Evolutionary conservation across 2,329 filamentous ascomycete genomes (phyloP), one percentile per base, ranked within the genome.

Genomic region (Penicillium sp.): DNA sequence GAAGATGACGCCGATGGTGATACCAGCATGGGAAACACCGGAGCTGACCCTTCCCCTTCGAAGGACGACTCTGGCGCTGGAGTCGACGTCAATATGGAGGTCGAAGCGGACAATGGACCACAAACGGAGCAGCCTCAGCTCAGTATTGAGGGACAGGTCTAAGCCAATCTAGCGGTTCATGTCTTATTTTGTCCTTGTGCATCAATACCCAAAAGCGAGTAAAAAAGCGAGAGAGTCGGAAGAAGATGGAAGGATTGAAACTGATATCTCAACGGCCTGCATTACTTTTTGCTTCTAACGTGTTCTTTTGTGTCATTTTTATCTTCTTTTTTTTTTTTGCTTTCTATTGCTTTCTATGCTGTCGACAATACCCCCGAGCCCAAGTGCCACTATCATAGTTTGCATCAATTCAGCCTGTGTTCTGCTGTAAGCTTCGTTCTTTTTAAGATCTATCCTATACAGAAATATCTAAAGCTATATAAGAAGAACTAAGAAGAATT

Each of bases 61-160:
- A 46, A 51, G 15, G 48, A 33, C 7, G 25, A 29, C 35, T 19
- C 49, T 2, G 12, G 27, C 27, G 25, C 25, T 21, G 38, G 15
- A 7, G 37, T 38, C 19, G 33, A 56, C 12, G 41, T 31, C n/a
- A 51, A 37, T 12, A 57, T 48, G 55, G 55, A 50, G 37, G 40
- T 25, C 13, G 45, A 42, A 21, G n/a, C n/a, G 48, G 33, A 47
- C 33, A 58, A 50, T 25, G 42, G 59, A 37, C 38, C 62, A 17
- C 45, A 23, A 25, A 59, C 57, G 35, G 51, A 41, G 6, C 56
- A 60, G 19, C 55, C 65, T 35, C 68, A 64, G 13, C 65, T 70
- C 37, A 62, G 64, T 40, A 66, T 71, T 17, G 62, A 71, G 57
- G 65, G 68, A 12, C 59, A 61, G 38, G 67, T 64, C 52, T 70